Percentiles rank a stretch among this genome's conserved stretches.
These are phyloP conservation scores for Xylaria sp. DNA, from an alignment of 2,329 filamentous ascomycete species.

Conservation along the genomic window DNA sequence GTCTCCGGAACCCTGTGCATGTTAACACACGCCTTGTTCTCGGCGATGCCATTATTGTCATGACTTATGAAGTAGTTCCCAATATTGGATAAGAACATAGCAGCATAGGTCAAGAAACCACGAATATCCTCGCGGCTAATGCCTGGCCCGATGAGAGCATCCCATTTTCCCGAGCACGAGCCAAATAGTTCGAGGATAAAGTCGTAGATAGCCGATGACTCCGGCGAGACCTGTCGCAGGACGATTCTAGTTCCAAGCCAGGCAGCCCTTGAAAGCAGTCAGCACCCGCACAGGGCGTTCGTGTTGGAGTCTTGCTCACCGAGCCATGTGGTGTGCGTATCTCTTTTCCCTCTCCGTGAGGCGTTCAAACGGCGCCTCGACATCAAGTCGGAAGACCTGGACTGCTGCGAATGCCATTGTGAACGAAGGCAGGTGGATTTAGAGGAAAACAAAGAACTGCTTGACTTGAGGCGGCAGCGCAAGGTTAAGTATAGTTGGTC, in stretches of 20 bases:
- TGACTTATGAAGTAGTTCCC: conserved; percentile 66
- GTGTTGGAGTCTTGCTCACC: conserved; percentile 38
- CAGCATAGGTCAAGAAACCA: conserved; percentile 66
- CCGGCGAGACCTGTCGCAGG: conserved; percentile 68
- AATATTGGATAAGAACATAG: conserved; percentile 67
- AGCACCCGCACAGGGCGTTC: background rate
- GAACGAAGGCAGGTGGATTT: background rate
- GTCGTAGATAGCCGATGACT: conserved; percentile 67
- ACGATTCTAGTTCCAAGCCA: conserved; percentile 67
- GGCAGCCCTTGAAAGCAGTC: conserved; percentile 56
- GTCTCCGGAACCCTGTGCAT: conserved; percentile 62
- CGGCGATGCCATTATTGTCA: background rate
- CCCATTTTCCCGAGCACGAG: conserved; percentile 63
- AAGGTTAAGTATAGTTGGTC: too few species aligned
- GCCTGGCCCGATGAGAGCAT: conserved; percentile 54
- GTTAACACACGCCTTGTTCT: background rate
- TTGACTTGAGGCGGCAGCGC: too few species aligned
- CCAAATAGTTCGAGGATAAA: conserved; percentile 66
- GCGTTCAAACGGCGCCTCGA: conserved; percentile 44
- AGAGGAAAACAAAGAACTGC: too few species aligned
- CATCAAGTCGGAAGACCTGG: conserved; percentile 39
- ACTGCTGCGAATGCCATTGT: conserved; percentile 10
- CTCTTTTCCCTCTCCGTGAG: conserved; percentile 66
- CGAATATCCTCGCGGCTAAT: conserved; percentile 57
- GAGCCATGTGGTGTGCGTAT: conserved; percentile 70